These are phyloP conservation scores for Flaveria sonorensis DNA, from an alignment of 129 eudicot species.

Conservation along the genomic window DNA sequence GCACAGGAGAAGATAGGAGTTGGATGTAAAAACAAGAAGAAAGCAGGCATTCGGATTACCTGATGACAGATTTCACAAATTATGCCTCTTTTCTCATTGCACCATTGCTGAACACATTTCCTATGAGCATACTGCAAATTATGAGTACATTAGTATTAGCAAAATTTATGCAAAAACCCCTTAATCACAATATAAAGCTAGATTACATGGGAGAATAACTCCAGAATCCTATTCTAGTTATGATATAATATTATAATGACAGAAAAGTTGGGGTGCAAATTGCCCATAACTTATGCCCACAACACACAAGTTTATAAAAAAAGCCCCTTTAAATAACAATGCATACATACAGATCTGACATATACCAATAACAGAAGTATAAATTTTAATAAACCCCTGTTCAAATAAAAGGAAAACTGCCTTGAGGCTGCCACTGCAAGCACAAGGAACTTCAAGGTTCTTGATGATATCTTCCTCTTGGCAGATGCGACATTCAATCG, in stretches of 20 bases:
- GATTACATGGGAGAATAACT: not conserved
- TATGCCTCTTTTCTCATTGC: conserved; percentile 76
- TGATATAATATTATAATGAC: too few relatives aligned
- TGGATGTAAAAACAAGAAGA: conserved; percentile 1
- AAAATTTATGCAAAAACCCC: not conserved
- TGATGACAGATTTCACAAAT: conserved; percentile 87
- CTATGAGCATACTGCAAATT: conserved; percentile 73
- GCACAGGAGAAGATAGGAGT: not conserved
- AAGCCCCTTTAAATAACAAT: not conserved
- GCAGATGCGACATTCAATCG: conserved; percentile 76
- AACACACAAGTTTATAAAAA: not conserved
- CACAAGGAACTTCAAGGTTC: conserved; percentile 73
- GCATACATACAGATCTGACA: not conserved
- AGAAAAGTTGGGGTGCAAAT: too few relatives aligned
- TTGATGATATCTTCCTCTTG: conserved; percentile 74
- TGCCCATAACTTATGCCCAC: not conserved
- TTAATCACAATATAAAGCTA: not conserved
- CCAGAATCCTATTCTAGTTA: too few relatives aligned
- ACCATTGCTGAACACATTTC: conserved; percentile 84
- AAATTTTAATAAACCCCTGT: conserved; percentile 11
- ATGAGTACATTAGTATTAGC: conserved; percentile 8
- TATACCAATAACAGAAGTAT: not conserved
- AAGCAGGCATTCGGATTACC: conserved; percentile 39
- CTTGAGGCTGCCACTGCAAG: conserved; percentile 82
- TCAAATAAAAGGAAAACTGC: conserved; percentile 10